Evolutionary conservation across 2,329 filamentous ascomycete species (phyloP).

Genomic region (Exserohilum turcica): DNA sequence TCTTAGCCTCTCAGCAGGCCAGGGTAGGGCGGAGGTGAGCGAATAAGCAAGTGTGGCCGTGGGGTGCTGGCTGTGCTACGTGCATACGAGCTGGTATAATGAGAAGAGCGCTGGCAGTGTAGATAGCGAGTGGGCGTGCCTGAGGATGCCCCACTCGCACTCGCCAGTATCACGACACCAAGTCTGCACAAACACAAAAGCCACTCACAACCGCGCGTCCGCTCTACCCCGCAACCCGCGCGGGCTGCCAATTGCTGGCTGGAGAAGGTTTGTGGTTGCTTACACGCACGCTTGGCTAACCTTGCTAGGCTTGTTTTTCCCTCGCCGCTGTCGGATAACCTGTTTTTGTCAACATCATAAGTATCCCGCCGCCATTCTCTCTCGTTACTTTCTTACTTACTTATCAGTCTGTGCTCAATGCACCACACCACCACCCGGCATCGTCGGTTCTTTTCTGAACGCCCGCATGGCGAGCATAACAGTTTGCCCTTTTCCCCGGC

Average conservation of each 20-base stretch:
- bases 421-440: conserved; percentile 25
- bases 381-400: no score
- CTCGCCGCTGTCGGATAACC: no score
- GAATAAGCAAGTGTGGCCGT: neutral
- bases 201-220: conserved; percentile 17
- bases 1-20: no score
- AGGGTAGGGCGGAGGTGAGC: neutral
- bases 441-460: conserved; percentile 42
- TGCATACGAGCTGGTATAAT: neutral
- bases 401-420: conserved; percentile 34
- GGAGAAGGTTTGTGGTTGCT: no score
- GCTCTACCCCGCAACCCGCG: conserved; percentile 13
- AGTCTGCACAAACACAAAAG: neutral
- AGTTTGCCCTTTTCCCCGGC: conserved; percentile 23
- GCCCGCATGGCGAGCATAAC: conserved; percentile 32
- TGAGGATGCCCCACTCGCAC: neutral
- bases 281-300: no score
- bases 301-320: no score
- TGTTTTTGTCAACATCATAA: no score
- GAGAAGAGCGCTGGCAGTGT: neutral
- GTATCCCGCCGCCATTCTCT: no score
- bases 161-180: neutral
- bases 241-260: no score
- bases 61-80: neutral
- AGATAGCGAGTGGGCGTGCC: conserved; percentile 5